Evolutionary conservation across 2,329 filamentous ascomycete species (phyloP).

Genomic region (Escovopsis sp.): DNA sequence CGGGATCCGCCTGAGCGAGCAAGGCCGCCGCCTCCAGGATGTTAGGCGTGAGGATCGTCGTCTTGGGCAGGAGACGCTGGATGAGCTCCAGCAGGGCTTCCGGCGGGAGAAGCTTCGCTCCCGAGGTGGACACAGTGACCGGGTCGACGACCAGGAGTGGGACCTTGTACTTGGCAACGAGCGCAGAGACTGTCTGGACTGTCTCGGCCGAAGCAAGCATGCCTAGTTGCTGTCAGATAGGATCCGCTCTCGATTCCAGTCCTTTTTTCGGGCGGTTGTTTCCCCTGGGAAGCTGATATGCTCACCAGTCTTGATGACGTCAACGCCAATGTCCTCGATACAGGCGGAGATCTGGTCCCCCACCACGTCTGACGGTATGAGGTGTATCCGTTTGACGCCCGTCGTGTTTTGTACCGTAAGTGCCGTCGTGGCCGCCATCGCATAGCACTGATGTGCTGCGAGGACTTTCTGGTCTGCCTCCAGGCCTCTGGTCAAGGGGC

Average conservation of each 20-base stretch:
- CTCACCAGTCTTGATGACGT: slow-evolving; percentile 83
- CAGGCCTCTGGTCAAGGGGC: slow-evolving; percentile 50
- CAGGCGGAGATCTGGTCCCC: slow-evolving; percentile 74
- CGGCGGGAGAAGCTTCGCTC: slow-evolving; percentile 49
- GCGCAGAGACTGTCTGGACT: slow-evolving; percentile 19
- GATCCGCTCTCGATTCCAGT: too few relatives aligned
- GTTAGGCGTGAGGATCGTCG: slow-evolving; percentile 62
- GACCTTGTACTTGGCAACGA: slow-evolving; percentile 17
- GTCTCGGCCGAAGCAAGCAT: slow-evolving; percentile 25
- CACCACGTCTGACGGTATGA: slow-evolving; percentile 64
- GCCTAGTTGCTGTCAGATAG: too few relatives aligned
- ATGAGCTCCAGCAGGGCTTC: slow-evolving; percentile 48
- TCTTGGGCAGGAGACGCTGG: slow-evolving; percentile 43
- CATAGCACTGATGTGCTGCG: slow-evolving; percentile 82
- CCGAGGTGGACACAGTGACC: slow-evolving; percentile 80
- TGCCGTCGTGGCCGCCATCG: slow-evolving; percentile 88
- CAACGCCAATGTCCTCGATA: slow-evolving; percentile 68
- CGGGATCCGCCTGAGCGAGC: slow-evolving; percentile 37
- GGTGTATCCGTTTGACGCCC: slow-evolving; percentile 68
- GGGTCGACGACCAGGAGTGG: slow-evolving; percentile 22
- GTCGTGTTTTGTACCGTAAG: slow-evolving; percentile 92
- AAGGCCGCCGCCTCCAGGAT: slow-evolving; percentile 58
- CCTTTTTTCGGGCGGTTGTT: too few relatives aligned
- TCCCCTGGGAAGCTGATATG: slow-evolving; percentile 4
- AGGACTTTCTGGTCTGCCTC: slow-evolving; percentile 95